Base-by-base conservation (phyloP, 2,329 filamentous ascomycete genomes). In the Davidsoniella neocaledoniae region DNA sequence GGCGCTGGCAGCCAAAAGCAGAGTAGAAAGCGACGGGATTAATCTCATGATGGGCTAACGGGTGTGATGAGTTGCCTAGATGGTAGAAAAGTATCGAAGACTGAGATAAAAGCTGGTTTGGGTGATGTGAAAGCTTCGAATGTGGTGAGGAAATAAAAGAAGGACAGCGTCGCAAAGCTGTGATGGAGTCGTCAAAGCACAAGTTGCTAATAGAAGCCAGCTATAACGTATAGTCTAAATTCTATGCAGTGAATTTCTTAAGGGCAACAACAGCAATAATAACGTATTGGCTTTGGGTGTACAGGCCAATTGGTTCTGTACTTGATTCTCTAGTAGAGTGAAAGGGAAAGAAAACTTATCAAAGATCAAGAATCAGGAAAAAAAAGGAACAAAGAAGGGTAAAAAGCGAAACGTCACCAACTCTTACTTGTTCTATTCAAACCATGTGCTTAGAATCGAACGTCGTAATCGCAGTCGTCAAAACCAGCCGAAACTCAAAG, bases 1-100 rank as follows among this genome's bases (percentile, higher is more conserved):
- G 55, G 66, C 68, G 51, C 70, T 68, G 46, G 69, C 68, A 52
- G 73, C 67, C 54, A 72, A 63, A 41, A 77, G 63, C 56, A 66
- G 56, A 37, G 63, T 60, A 47, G 64, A 62, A 54, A 61, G 60
- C 54, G 64, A 58, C 40, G 37, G 47, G 43, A 45, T 43, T 42
- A 53, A 43, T 46, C 48, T 53, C 51, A 53, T 53, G n/a, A 14
- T 42, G 40, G 21, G 25, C n/a, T 8, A 16, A 6, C 23, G 42
- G 16, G 5, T 45, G 10, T 45, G 29, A 12, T 33, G 29, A 12
- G 12, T 23, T 23, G 21, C 21, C 21, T 23, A 5, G 21, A 23
- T 23, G 21, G 21, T 23, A 33, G 5, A 33, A 33, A 33, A 4
- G 29, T 10, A 12, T 33, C 29, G 23, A 26, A 37, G 8, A n/a